Evolutionary conservation across 768 basidiomycete genomes (phyloP), one percentile per base, ranked within the genome.

Genomic region (Serendipita sp.): DNA sequence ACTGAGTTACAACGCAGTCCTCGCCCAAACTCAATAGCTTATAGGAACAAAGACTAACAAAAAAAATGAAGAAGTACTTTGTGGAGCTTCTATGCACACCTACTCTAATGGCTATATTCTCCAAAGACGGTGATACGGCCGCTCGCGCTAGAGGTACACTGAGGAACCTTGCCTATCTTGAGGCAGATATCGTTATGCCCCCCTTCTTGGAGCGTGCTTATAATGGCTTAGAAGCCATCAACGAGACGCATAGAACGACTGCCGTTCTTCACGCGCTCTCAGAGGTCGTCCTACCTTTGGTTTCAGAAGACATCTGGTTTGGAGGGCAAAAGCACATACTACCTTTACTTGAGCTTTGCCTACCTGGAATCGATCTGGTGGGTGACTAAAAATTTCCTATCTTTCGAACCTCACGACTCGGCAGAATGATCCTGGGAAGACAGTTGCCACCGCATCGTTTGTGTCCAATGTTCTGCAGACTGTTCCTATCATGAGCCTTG

Each of bases 211-310:
- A 96, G 70, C 83, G 93, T 35, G 91, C 91, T 1, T 92, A 95
- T 67, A 81, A 88, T 44, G 92, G 92, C 0, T 77, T 98, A n/a
- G 92, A 96, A 72, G 85, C 86, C 10, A 82, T 97, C 16, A 93
- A 94, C 68, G 94, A 97, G 78, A 98, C 95, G 0, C 91, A 96
- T 72, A 78, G 94, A 45, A 96, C 94, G 3, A 92, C 91, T 1
- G 89, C 94, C 0, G 90, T 91, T 8, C 78, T 97, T 51, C 89
- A 86, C 63, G 88, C 89, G 72, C 80, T 97, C 34, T 82, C 88
- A 18, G 85, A 83, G 1, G 83, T 93, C 32, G 78, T 89, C 16
- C 79, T 85, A 3, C 85, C 91, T 8, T 74, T 97, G 16, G 82
- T 89, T 2, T 84, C 83, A 2, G 88, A 93, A 70, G 81, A 77